Percentiles rank a stretch among this genome's conserved stretches.
phyloP scores from a whole-genome alignment of 73 alveolate genomes.

The Breviolum minutum region DNA sequence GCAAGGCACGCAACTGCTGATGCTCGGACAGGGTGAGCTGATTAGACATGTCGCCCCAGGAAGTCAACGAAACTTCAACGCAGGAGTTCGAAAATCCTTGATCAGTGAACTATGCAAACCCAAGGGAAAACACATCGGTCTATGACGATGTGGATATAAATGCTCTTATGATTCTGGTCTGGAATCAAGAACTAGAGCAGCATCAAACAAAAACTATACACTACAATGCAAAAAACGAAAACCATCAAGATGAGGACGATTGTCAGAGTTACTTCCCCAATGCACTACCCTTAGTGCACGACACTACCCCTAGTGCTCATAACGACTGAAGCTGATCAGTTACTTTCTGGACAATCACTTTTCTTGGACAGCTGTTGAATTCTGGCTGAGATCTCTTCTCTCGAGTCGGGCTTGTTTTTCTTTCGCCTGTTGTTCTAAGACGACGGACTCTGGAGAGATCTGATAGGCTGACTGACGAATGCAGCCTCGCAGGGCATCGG shows the following conservation, averaged over 20 bases:
- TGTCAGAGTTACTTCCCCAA: not conserved
- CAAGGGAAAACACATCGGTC: no score
- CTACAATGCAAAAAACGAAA: not conserved
- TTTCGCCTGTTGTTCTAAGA: not conserved
- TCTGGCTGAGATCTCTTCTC: not conserved
- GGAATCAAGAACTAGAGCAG: no score
- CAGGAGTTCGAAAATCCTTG: no score
- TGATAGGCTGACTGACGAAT: not conserved
- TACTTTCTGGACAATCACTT: not conserved
- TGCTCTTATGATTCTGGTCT: no score
- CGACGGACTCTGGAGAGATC: constrained; percentile 7
- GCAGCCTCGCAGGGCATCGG: not conserved
- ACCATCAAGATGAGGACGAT: not conserved
- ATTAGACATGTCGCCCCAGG: no score
- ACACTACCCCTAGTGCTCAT: not conserved
- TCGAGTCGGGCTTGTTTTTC: not conserved
- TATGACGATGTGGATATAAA: no score
- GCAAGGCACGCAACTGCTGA: not conserved
- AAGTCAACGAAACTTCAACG: no score
- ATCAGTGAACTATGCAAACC: no score
- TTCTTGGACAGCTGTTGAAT: not conserved
- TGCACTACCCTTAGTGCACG: not conserved
- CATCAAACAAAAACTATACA: not conserved
- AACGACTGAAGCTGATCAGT: not conserved
- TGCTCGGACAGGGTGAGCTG: not conserved